phyloP scores from a whole-genome alignment of 768 basidiomycete genomes.

The Nevesoporus exiguus region DNA sequence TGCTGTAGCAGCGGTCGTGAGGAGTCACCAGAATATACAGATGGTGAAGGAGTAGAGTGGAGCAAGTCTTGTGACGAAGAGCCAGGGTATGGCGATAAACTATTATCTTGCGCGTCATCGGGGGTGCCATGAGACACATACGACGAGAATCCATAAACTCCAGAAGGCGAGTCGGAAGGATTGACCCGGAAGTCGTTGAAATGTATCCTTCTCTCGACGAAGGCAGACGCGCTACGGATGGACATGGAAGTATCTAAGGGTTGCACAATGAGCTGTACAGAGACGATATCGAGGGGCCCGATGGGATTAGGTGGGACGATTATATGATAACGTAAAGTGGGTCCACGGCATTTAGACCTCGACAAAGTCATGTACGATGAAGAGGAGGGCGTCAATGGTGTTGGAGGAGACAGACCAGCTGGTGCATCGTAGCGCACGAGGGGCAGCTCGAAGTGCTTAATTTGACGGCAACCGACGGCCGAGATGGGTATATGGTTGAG shows the following conservation, averaged over 20 bases:
- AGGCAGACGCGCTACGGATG: conserved; percentile 60
- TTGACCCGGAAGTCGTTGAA: conserved; percentile 41
- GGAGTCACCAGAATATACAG: conserved; percentile 25
- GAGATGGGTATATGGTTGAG: conserved; percentile 63
- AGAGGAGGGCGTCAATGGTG: conserved; percentile 34
- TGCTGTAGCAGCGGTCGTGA: conserved; percentile 25
- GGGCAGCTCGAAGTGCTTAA: conserved; percentile 68
- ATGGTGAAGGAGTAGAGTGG: conserved; percentile 18
- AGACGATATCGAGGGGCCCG: conserved; percentile 70
- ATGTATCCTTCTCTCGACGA: conserved; percentile 69
- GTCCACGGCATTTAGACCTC: conserved; percentile 54
- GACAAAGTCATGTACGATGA: conserved; percentile 38
- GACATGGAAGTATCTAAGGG: conserved; percentile 54
- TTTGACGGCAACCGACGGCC: conserved; percentile 63
- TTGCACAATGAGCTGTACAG: conserved; percentile 60
- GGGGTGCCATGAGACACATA: conserved; percentile 27
- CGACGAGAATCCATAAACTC: conserved; percentile 17
- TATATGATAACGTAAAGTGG: conserved; percentile 58
- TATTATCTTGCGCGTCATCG: conserved; percentile 24
- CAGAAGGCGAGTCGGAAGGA: conserved; percentile 24
- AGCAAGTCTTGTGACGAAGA: conserved; percentile 24
- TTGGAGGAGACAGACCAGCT: conserved; percentile 34
- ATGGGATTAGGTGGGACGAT: conserved; percentile 54
- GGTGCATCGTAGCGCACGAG: conserved; percentile 71
- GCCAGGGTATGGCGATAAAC: conserved; percentile 6